A percentile compares a stretch with the other conserved stretches of the same genome.
These are phyloP conservation scores for Incumbomyces lentus DNA, from an alignment of 2,329 filamentous ascomycete genomes.

Conservation along the genomic window DNA sequence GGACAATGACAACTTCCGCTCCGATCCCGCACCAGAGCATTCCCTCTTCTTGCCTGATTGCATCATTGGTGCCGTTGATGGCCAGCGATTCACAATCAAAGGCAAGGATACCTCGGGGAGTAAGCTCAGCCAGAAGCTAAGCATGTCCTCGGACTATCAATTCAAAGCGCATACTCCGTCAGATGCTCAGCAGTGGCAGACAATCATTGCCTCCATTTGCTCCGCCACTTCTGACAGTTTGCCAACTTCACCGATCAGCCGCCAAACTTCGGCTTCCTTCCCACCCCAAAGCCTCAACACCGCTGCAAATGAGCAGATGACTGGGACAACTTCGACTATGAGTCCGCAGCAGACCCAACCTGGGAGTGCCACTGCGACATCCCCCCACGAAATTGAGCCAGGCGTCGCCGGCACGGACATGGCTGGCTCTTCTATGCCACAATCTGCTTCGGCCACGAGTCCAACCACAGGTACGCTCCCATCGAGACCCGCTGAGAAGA, in stretches of 20 bases:
- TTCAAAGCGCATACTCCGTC: constrained; percentile 79
- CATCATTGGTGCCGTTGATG: constrained; percentile 58
- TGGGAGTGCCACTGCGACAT: neutral
- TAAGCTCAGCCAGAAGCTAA: constrained; percentile 68
- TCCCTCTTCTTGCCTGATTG: constrained; percentile 91
- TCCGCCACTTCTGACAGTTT: constrained; percentile 11
- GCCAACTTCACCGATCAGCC: constrained; percentile 14
- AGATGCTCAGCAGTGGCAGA: constrained; percentile 79
- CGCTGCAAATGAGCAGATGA: neutral
- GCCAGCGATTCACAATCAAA: constrained; percentile 85
- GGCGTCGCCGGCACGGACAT: neutral
- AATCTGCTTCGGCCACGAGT: neutral
- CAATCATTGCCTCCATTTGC: constrained; percentile 44
- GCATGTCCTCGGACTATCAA: constrained; percentile 64
- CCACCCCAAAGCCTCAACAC: neutral
- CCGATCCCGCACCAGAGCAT: constrained; percentile 72
- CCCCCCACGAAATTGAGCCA: neutral
- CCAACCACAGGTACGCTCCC: neutral
- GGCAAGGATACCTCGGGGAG: constrained; percentile 79
- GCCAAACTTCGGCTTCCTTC: neutral
- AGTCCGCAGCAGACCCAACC: neutral
- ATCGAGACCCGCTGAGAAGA: neutral
- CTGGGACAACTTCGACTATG: neutral
- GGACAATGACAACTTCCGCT: constrained; percentile 64
- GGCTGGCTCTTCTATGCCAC: neutral